phyloP scores from a whole-genome alignment of 495 filamentous ascomycete genomes.

The Penicillium fimorum region DNA sequence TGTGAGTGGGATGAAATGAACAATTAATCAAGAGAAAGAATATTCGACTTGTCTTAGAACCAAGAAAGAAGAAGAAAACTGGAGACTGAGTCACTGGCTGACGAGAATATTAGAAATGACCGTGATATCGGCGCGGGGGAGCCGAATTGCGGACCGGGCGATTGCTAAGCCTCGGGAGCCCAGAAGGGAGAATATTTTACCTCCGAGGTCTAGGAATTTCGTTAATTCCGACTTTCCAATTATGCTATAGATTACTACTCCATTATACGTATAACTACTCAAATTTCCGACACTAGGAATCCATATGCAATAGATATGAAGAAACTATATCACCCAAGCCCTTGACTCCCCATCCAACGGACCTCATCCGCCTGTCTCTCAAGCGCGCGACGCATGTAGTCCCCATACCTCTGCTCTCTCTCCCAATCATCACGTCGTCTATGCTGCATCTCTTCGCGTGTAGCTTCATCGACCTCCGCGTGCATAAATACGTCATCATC shows the following conservation, averaged over 20 bases:
- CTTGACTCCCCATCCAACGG: constrained; percentile 69
- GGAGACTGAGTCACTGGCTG: constrained; percentile 23
- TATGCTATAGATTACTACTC: neutral
- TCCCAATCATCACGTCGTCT: constrained; percentile 40
- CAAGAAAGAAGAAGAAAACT: constrained; percentile 2
- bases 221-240: neutral
- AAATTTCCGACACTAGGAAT: neutral
- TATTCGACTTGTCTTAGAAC: neutral
- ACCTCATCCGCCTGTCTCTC: constrained; percentile 81
- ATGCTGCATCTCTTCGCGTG: constrained; percentile 40
- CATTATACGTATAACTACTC: neutral
- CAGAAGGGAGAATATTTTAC: neutral
- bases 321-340: constrained; percentile 38
- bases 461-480: constrained; percentile 36
- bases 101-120: constrained; percentile 32
- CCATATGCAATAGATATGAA: neutral
- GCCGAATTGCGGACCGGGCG: constrained; percentile 18
- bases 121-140: constrained; percentile 30
- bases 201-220: constrained; percentile 9
- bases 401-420: constrained; percentile 57
- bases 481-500: constrained; percentile 39
- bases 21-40: neutral
- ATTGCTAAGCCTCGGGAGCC: constrained; percentile 13
- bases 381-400: constrained; percentile 70
- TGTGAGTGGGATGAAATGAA: neutral